Base-by-base conservation (phyloP, 192 early-diverging fungal genomes). In the Blastocladiella britannica region DNA sequence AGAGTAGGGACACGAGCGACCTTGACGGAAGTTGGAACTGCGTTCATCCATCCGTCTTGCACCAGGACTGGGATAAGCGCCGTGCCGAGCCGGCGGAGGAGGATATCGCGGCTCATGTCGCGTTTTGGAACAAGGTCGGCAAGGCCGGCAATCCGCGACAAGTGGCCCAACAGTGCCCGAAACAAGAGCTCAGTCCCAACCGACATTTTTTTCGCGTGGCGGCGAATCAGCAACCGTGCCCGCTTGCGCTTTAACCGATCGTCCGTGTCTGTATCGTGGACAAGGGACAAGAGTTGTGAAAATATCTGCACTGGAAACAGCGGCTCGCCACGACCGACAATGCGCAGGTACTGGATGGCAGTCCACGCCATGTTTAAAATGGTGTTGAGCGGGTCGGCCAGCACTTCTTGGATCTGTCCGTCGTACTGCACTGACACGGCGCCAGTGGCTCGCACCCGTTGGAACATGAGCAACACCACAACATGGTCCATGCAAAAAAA, bases 181-280 rank as follows among this genome's bases (percentile, higher is more conserved):
- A 47, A 47, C 0, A 70, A 70, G 25, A 67, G 55, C 53, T 67
- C 63, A 63, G 70, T 67, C 52, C 68, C 64, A 54, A 74, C 69
- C 27, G 72, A 67, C 55, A 56, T 65, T 29, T 67, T 68, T 62
- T 37, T 68, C 67, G 26, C 67, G 66, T 12, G 63, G 62, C 64
- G 5, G 9, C 1, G 9, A 7, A 6, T 47, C 15, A 47, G n/a
- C n/a, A n/a, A n/a, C n/a, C n/a, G n/a, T 47, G 37, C 37, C n/a
- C 37, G 37, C 37, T 20, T 9, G 9, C 31, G 31, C 31, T 18
- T 2, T 47, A n/a, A n/a, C n/a, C n/a, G 37, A 47, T 47, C 15
- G 37, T 20, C 15, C 15, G 37, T 9, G 37, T 20, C 15, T 20
- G n/a, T 47, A 47, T 47, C 37, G 9, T 20, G 15, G 12, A 20